Base-by-base conservation (phyloP, 1,284 basidiomycete species). In the Entoloma clypeatum region DNA sequence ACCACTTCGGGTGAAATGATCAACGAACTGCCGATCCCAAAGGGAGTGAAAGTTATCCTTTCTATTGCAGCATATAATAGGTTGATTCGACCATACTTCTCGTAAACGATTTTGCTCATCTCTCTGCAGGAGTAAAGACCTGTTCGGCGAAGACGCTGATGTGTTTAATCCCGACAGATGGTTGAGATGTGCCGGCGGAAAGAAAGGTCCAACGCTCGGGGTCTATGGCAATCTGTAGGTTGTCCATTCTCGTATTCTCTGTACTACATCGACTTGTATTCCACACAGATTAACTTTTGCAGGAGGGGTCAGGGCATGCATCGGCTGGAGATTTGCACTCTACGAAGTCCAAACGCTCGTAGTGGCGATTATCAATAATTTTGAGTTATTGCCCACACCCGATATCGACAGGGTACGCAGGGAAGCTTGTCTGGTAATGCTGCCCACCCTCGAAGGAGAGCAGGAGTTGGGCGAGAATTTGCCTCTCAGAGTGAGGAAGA, bases 121-220 rank as follows among this genome's bases (percentile, higher is more conserved):
- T 18, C 28, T 29, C 34, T 17, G 17, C 8, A 74, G 72, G 44
- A 69, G 71, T 43, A 67, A 65, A 43, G 65, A 69, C 14, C 49
- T 76, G 23, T 79, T 74, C 55, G 76, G 76, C 6, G 61, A 69
- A 26, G 74, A 78, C 47, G 74, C 75, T 3, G 57, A 75, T 40
- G 55, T 57, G 19, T 79, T 71, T 55, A 72, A 74, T 43, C 77
- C 77, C 2, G 68, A 74, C 32, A 61, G 77, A 35, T 79, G 74
- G 72, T 52, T 78, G n/a, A 62, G 63, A 28, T 57, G 62, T 9
- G 50, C 59, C 7, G 55, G 58, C 13, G 65, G 69, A 45, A 67
- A 65, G 54, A 68, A 65, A 46, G 64, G 65, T 10, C 65, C 67
- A 5, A 65, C 61, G 4, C 50, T 75, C 7, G 74, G 76, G 7